Percentiles rank a stretch among this genome's conserved stretches.
These are phyloP conservation scores for Citropsis articulata DNA, from an alignment of 345 rosid species.

Conservation along the genomic window DNA sequence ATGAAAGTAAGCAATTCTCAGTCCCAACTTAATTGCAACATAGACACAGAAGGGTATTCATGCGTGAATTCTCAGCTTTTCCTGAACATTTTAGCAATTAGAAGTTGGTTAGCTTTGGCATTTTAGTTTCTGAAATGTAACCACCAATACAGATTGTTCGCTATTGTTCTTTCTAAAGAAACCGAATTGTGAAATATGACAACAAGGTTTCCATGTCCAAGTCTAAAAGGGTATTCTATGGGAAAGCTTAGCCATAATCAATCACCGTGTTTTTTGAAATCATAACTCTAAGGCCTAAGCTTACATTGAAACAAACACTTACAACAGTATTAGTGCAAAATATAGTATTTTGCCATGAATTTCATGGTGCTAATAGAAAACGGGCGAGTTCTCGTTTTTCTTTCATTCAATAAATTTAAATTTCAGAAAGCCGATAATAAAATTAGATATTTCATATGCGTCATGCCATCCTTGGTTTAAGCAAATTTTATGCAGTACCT, in stretches of 20 bases:
- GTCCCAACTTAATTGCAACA: neutral
- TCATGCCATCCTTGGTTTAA: neutral
- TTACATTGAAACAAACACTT: neutral
- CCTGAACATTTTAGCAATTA: neutral
- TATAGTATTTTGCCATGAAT: neutral
- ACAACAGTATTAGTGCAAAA: neutral
- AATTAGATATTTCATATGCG: neutral
- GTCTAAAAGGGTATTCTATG: neutral
- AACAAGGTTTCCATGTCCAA: neutral
- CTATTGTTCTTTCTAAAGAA: neutral
- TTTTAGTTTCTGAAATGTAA: neutral
- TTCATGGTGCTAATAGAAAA: neutral
- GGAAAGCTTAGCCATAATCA: neutral
- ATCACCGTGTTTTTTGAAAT: neutral
- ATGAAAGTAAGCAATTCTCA: neutral
- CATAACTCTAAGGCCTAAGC: neutral
- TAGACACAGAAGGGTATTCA: neutral
- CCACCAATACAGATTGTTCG: neutral
- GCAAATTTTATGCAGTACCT: conserved; percentile 46
- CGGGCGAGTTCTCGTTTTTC: neutral
- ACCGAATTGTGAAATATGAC: neutral
- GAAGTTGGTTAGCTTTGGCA: neutral
- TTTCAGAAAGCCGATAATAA: neutral
- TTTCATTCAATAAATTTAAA: neutral
- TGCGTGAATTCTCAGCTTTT: neutral